Evolutionary conservation across 352 stramenopile genomes (phyloP).

Genomic region (Phytophthora pluvialis): DNA sequence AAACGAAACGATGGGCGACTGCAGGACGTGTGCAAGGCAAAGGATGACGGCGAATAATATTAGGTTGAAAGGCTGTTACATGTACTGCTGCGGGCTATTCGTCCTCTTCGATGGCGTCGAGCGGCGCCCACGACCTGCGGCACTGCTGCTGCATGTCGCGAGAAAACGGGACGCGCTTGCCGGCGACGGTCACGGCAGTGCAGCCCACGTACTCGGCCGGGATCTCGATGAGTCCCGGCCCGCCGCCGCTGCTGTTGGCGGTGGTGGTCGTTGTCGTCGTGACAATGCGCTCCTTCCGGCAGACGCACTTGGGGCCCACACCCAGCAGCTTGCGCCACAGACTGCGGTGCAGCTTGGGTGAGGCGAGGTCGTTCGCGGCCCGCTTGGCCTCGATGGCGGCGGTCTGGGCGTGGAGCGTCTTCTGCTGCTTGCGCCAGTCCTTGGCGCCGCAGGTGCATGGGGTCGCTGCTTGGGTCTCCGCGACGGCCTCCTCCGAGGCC

Average conservation of each 20-base stretch:
- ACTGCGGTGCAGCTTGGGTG: constrained; percentile 46
- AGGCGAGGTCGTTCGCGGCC: constrained; percentile 24
- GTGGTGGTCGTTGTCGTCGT: not conserved
- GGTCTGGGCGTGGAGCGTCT: constrained; percentile 9
- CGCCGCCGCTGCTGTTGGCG: constrained; percentile 1
- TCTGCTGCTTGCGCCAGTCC: constrained; percentile 35
- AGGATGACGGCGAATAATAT: constrained; percentile 17
- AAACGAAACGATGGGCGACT: not conserved
- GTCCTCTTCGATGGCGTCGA: constrained; percentile 59
- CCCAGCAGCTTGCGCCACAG: constrained; percentile 64
- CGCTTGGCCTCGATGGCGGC: constrained; percentile 32
- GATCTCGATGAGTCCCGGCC: constrained; percentile 41
- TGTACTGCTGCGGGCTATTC: constrained; percentile 15
- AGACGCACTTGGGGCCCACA: constrained; percentile 65
- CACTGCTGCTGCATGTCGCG: constrained; percentile 56
- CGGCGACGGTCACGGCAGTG: constrained; percentile 47
- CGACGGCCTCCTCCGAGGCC: constrained; percentile 3
- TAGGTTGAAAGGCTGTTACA: not conserved
- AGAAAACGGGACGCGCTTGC: constrained; percentile 60
- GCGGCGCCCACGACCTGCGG: constrained; percentile 46
- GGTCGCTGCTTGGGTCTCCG: constrained; percentile 2
- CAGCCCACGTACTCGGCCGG: constrained; percentile 55
- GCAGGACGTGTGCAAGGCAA: constrained; percentile 1
- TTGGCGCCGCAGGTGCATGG: constrained; percentile 48
- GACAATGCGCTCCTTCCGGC: constrained; percentile 20